Conservation (phyloP, 2,329 filamentous ascomycete genomes). For the Trichothecium sympodiale region DNA sequence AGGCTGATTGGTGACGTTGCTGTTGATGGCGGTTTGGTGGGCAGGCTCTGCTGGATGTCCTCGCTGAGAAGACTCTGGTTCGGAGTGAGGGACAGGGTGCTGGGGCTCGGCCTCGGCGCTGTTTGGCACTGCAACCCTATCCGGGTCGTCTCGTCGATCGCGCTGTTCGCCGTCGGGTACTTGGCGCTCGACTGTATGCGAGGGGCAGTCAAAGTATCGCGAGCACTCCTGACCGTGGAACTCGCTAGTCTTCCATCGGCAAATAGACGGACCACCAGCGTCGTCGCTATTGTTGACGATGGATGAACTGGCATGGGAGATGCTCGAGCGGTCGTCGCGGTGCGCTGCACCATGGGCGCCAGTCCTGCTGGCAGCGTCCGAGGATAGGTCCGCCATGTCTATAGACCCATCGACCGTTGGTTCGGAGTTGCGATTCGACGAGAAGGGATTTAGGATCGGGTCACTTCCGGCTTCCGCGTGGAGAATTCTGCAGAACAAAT, state of each 20-base stretch:
- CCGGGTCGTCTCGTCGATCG: conserved; percentile 4
- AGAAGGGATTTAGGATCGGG: no score
- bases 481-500: no score
- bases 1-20: no score
- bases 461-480: no score
- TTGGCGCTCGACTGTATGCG: conserved; percentile 29
- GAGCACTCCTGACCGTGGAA: conserved; percentile 33
- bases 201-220: conserved; percentile 37
- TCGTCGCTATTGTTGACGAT: conserved; percentile 3
- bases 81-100: no score
- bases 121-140: no score
- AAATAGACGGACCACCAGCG: conserved; percentile 10
- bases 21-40: no score
- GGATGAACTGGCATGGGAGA: neutral
- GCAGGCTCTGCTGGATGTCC: no score
- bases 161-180: conserved; percentile 15
- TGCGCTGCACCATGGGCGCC: neutral
- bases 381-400: neutral
- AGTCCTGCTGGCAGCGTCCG: neutral
- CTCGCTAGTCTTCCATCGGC: conserved; percentile 25
- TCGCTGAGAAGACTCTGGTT: no score
- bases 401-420: no score
- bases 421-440: no score
- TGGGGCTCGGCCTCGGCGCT: no score
- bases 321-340: conserved; percentile 23